Percentiles rank a stretch among this genome's conserved stretches.
These are phyloP conservation scores for Podosphaera xanthii DNA, from an alignment of 2,329 filamentous ascomycete species.

Conservation along the genomic window DNA sequence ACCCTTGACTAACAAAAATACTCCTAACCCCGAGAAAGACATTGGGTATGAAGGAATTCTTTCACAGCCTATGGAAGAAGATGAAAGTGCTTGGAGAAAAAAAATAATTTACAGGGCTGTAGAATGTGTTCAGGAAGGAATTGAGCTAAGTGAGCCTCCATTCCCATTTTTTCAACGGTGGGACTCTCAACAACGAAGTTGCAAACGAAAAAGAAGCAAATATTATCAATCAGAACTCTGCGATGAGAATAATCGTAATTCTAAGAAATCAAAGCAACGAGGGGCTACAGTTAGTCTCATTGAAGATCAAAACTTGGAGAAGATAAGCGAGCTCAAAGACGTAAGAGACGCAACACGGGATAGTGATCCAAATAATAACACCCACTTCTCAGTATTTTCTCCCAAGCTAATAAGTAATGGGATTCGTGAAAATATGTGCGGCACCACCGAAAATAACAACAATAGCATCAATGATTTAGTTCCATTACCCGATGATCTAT, in stretches of 20 bases:
- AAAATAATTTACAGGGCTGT: constrained; percentile 58
- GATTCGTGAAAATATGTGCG: constrained; percentile 13
- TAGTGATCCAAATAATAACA: constrained; percentile 9
- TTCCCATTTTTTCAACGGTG: constrained; percentile 81
- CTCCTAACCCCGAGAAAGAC: not conserved
- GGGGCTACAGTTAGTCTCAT: constrained; percentile 20
- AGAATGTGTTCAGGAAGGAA: constrained; percentile 54
- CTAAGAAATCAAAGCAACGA: constrained; percentile 28
- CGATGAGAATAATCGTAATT: constrained; percentile 17
- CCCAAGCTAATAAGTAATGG: constrained; percentile 17
- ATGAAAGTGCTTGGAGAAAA: constrained; percentile 39
- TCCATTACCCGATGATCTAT: constrained; percentile 32
- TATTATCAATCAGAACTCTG: constrained; percentile 17
- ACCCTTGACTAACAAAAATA: too few relatives aligned
- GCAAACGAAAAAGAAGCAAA: constrained; percentile 27
- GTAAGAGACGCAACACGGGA: constrained; percentile 4
- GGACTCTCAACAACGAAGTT: constrained; percentile 46
- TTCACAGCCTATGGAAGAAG: constrained; percentile 12
- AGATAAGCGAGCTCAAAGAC: constrained; percentile 9
- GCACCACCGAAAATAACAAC: constrained; percentile 12
- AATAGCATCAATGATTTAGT: constrained; percentile 39
- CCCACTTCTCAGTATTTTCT: constrained; percentile 7
- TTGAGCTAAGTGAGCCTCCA: constrained; percentile 51
- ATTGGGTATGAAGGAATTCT: constrained; percentile 3
- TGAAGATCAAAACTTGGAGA: constrained; percentile 20